phyloP scores from a whole-genome alignment of 345 rosid genomes.

The Cochlearia excelsa region DNA sequence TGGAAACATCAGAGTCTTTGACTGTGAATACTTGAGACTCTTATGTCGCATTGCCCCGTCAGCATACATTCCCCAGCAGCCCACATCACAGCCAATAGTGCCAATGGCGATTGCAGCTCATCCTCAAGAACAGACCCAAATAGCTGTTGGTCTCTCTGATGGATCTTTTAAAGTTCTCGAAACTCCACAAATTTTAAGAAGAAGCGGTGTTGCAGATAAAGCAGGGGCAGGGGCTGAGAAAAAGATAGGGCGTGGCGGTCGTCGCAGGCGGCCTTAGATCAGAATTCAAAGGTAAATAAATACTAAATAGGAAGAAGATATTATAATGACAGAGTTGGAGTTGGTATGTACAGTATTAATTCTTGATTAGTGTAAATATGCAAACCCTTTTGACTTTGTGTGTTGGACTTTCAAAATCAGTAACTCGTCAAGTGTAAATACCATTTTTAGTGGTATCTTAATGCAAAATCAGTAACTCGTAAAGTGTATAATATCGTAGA shows the following conservation, averaged over 20 bases:
- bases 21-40: constrained; percentile 68
- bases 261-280: too few relatives aligned
- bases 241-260: too few relatives aligned
- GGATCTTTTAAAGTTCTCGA: constrained; percentile 85
- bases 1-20: constrained; percentile 76
- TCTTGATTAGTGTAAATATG: too few relatives aligned
- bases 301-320: too few relatives aligned
- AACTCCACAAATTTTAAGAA: constrained; percentile 64
- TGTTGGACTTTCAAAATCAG: too few relatives aligned
- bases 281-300: too few relatives aligned
- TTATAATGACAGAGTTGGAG: too few relatives aligned
- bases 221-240: constrained; percentile 43
- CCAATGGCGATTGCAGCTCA: constrained; percentile 79
- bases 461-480: too few relatives aligned
- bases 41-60: constrained; percentile 81
- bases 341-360: too few relatives aligned
- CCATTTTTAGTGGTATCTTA: too few relatives aligned
- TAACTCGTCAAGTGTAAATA: too few relatives aligned
- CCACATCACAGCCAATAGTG: constrained; percentile 46
- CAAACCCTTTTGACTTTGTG: too few relatives aligned
- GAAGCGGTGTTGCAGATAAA: constrained; percentile 86
- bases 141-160: constrained; percentile 70
- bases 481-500: neutral
- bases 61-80: constrained; percentile 50
- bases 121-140: constrained; percentile 68